Evolutionary conservation across 2,329 filamentous ascomycete species (phyloP), one percentile per base, ranked within the genome.

Genomic region (Colletotrichum tanaceti): DNA sequence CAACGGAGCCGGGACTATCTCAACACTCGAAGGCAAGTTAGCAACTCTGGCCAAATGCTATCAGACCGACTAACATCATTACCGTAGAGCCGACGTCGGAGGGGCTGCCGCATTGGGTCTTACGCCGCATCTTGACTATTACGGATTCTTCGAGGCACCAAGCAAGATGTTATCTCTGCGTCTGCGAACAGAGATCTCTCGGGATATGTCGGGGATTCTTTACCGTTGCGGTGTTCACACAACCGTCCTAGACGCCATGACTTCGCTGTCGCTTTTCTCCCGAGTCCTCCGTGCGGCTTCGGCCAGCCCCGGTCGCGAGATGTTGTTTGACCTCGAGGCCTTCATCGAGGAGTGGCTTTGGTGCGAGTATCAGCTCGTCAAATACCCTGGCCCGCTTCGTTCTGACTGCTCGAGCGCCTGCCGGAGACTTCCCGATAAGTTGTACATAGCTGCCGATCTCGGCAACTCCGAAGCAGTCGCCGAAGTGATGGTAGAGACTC

Each of bases 1-100:
- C 69, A 66, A 9, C 55, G 44, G 13, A 58, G 64, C 28, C 73
- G 47, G 71, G 72, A 52, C 6, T 58, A 60, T 39, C 59, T 71
- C 50, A 74, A 74, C 59, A 75, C 78, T 20, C 71, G 76, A 60
- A 76, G 74, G 77, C 78, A 70, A 61, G 74, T 68, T 11, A 35
- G 14, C 43, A 20, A 2, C 28, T 18, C 14, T 28, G 1, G 16
- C 14, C 16, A 20, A 55, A 24, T 46, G 44, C 28, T 3, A 2
- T 50, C 54, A 50, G 38, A 60, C 14, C 50, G 24, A 24, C 49
- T 39, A 52, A 70, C 63, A 28, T 28, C 41, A 16, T 32, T 55
- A 53, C 44, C 47, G 54, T 61, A 80, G 78, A 66, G 77, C 77
- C 58, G 79, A 81, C 57, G 74, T 80, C 49, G 76, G 76, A 71